Evolutionary conservation across 768 basidiomycete genomes (phyloP).

Genomic region (Hericium alpestre): DNA sequence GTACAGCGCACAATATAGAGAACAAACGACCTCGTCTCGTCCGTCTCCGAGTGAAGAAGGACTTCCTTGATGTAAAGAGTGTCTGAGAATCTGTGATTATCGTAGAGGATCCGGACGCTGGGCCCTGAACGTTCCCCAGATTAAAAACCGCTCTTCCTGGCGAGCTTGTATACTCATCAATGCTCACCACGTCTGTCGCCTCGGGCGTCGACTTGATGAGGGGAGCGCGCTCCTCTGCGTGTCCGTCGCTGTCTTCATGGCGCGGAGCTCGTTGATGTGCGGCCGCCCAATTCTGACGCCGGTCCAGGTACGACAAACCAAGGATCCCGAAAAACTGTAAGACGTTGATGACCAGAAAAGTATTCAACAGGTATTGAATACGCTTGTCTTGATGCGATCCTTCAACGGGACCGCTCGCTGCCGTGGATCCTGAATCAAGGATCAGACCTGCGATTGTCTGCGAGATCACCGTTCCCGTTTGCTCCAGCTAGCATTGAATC

Average conservation of each 20-base stretch:
- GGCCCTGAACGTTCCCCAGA: no score
- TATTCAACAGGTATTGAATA: constrained; percentile 44
- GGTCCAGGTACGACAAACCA: constrained; percentile 38
- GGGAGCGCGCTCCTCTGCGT: no score
- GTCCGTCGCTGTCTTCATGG: no score
- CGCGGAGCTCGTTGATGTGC: no score
- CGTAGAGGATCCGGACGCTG: no score
- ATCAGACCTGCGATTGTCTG: constrained; percentile 64
- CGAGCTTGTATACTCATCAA: not conserved
- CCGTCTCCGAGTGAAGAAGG: not conserved
- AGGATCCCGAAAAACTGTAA: constrained; percentile 44
- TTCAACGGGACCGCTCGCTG: not conserved
- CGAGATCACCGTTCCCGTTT: constrained; percentile 61
- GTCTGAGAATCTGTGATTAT: no score
- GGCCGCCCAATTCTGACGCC: not conserved
- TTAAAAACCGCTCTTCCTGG: no score
- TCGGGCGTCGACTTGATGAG: not conserved
- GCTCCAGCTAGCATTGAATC: constrained; percentile 48
- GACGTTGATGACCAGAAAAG: constrained; percentile 47
- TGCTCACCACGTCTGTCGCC: constrained; percentile 22
- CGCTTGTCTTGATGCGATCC: constrained; percentile 14
- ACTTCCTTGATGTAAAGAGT: not conserved
- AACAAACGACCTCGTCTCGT: constrained; percentile 37
- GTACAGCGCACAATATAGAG: constrained; percentile 26
- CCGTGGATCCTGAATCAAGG: constrained; percentile 36